These are phyloP conservation scores for Macroventuria anomochaeta DNA, from an alignment of 2,329 filamentous ascomycete species.

Conservation along the genomic window DNA sequence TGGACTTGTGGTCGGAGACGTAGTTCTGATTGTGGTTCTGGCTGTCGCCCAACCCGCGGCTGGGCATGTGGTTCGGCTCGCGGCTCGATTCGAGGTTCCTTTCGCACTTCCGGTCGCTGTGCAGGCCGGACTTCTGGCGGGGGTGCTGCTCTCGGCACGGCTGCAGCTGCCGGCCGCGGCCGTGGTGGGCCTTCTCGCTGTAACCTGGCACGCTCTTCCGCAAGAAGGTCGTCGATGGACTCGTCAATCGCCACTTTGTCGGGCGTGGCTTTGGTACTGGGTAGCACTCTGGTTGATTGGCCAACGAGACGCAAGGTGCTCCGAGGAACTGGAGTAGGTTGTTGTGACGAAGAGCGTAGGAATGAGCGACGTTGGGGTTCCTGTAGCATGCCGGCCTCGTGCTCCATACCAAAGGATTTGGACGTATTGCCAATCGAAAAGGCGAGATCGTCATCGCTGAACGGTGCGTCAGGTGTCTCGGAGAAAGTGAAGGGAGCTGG, in stretches of 20 bases:
- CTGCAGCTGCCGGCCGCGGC: not conserved
- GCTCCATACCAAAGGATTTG: conserved; percentile 44
- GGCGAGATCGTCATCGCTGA: conserved; percentile 31
- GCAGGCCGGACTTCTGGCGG: not conserved
- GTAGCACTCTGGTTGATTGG: not conserved
- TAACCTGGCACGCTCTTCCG: conserved; percentile 28
- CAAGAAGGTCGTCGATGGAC: conserved; percentile 23
- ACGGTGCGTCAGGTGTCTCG: conserved; percentile 27
- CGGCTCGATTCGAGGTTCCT: not conserved
- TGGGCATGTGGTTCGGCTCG: not conserved
- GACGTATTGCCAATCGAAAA: conserved; percentile 36
- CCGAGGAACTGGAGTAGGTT: conserved; percentile 5
- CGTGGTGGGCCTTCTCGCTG: conserved; percentile 21
- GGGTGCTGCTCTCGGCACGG: not conserved
- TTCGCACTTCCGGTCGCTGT: not conserved
- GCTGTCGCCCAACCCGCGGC: conserved; percentile 3
- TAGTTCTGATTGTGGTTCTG: not conserved
- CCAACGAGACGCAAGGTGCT: not conserved
- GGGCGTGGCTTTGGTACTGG: conserved; percentile 1
- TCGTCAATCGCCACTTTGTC: conserved; percentile 13
- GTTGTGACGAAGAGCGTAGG: conserved; percentile 12
- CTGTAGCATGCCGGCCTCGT: conserved; percentile 43
- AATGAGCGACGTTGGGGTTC: not conserved
- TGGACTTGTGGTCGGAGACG: conserved; percentile 5
- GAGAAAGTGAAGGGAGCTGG: conserved; percentile 26